Conservation (phyloP, 2,329 filamentous ascomycete species). For the Lasiodiplodia theobromae region DNA sequence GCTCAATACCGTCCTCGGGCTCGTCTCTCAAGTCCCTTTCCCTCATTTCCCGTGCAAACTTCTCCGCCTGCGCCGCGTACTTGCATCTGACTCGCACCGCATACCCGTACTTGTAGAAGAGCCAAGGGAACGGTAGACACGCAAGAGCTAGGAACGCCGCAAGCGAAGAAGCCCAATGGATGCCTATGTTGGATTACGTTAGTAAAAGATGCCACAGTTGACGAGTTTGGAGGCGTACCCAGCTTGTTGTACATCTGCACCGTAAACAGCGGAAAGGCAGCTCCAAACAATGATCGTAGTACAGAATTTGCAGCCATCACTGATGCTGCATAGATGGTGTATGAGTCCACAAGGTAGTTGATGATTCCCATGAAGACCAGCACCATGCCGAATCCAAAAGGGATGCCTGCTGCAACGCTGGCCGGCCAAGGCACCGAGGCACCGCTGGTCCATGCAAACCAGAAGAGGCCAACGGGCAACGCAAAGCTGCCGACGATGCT, state of each 20-base stretch:
- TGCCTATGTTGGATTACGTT: conserved; percentile 37
- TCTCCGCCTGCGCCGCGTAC: conserved; percentile 71
- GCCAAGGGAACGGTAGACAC: conserved; percentile 76
- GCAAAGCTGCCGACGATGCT: conserved; percentile 68
- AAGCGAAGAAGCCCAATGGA: conserved; percentile 77
- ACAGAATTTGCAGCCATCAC: conserved; percentile 81
- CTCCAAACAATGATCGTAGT: conserved; percentile 77
- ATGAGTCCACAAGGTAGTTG: conserved; percentile 53
- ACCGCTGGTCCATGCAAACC: conserved; percentile 52
- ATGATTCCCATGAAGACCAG: conserved; percentile 66
- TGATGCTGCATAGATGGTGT: conserved; percentile 78
- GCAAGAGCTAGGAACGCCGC: conserved; percentile 76
- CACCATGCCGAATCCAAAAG: conserved; percentile 67
- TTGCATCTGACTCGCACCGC: conserved; percentile 71
- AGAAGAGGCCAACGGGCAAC: conserved; percentile 59
- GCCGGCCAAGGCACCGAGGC: conserved; percentile 64
- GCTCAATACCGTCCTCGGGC: too few species aligned
- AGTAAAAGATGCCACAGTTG: conserved; percentile 25
- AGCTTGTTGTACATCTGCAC: conserved; percentile 62
- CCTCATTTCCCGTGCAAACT: conserved; percentile 54
- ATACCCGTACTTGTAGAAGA: conserved; percentile 76
- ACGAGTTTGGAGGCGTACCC: conserved; percentile 29
- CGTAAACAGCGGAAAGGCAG: conserved; percentile 81
- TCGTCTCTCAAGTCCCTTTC: neutral
- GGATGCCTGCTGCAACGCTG: conserved; percentile 57